A percentile compares a stretch with the other conserved stretches of the same genome.
Evolutionary conservation across 768 basidiomycete species (phyloP).

Genomic region (Suillus luteus): DNA sequence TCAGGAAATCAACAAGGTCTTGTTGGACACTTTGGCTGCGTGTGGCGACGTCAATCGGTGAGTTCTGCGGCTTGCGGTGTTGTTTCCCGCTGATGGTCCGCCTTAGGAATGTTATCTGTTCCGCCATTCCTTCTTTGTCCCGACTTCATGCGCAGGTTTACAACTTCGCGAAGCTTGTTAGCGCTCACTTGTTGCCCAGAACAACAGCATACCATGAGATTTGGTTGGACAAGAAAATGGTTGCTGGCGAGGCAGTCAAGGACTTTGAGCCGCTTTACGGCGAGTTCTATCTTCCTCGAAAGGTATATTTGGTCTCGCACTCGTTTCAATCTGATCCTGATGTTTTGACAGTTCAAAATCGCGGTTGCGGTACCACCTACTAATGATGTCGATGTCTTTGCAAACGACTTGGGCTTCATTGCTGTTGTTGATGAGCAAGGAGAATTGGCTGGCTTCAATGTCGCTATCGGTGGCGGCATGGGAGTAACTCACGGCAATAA

Average conservation of each 20-base stretch:
- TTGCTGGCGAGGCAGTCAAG: constrained; percentile 91
- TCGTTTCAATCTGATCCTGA: constrained; percentile 1
- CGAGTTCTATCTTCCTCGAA: constrained; percentile 93
- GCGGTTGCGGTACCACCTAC: constrained; percentile 95
- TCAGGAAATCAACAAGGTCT: constrained; percentile 87
- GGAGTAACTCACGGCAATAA: constrained; percentile 99
- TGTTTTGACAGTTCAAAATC: constrained; percentile 79
- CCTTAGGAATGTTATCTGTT: constrained; percentile 83
- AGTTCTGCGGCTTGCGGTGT: constrained; percentile 18
- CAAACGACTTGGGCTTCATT: constrained; percentile 96
- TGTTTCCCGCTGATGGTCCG: constrained; percentile 13
- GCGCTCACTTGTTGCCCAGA: constrained; percentile 83
- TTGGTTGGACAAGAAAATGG: constrained; percentile 97
- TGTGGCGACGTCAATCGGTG: constrained; percentile 98
- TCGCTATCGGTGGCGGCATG: constrained; percentile 95
- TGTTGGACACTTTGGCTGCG: constrained; percentile 95
- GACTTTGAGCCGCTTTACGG: constrained; percentile 98
- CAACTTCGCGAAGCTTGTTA: constrained; percentile 80
- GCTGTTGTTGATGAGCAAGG: constrained; percentile 81
- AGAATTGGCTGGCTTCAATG: constrained; percentile 89
- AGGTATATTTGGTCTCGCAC: constrained; percentile 48
- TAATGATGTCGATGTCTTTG: constrained; percentile 95
- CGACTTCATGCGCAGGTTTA: constrained; percentile 81
- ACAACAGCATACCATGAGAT: constrained; percentile 98
- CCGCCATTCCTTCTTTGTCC: constrained; percentile 89